Evolutionary conservation across 805 yeast genomes (phyloP).

Genomic region (Metschnikowia drakensbergensis): DNA sequence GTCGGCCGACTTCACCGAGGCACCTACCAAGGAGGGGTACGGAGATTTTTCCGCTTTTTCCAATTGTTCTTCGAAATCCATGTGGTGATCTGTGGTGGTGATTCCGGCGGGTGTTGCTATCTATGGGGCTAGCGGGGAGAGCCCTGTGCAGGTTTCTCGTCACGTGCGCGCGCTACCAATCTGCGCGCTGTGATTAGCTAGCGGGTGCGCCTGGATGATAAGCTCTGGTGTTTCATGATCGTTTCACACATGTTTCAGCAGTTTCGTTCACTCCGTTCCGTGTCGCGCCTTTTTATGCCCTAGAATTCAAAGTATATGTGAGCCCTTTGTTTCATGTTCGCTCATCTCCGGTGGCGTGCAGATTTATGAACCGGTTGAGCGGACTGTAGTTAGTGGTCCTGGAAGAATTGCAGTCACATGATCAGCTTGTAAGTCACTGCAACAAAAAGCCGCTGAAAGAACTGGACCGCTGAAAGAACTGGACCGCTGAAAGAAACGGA

Average conservation of each 20-base stretch:
- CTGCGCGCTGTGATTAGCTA: constrained; percentile 2
- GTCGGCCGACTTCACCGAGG: constrained; percentile 47
- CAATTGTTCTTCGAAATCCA: constrained; percentile 35
- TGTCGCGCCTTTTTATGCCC: neutral
- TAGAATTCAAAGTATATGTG: no score
- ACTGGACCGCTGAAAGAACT: no score
- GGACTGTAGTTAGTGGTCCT: no score
- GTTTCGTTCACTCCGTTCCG: neutral
- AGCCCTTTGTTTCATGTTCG: neutral
- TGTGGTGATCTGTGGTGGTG: neutral
- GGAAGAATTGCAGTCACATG: no score
- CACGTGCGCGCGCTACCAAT: neutral
- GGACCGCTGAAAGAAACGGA: no score
- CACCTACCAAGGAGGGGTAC: constrained; percentile 52
- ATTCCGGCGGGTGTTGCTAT: constrained; percentile 4
- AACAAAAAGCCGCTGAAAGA: no score
- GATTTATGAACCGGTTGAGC: no score
- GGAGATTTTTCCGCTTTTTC: constrained; percentile 48
- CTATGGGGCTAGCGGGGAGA: constrained; percentile 1
- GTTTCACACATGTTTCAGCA: neutral
- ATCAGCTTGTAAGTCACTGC: no score
- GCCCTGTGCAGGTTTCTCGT: constrained; percentile 6
- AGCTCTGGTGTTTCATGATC: neutral
- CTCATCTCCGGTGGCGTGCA: no score
- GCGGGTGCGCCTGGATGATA: neutral